Conservation (phyloP, 305 asterid genomes). For the Fraxinus velutina region DNA sequence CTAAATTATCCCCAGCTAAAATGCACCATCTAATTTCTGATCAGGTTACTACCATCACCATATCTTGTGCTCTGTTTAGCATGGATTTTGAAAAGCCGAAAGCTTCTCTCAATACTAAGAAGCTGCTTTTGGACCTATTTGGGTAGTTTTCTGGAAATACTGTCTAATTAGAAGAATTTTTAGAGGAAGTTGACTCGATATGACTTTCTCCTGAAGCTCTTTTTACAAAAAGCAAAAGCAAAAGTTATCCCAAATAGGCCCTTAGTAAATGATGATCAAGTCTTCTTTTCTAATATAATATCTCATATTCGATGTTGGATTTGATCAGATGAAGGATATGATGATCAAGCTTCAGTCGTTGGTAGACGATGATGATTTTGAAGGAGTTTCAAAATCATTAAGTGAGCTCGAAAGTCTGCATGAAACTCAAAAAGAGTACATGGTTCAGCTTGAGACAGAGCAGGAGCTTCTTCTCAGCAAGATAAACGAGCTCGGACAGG, state of each 20-base stretch:
- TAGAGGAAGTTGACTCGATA: not conserved
- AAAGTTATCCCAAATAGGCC: not conserved
- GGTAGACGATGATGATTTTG: conserved; percentile 54
- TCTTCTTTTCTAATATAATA: not conserved
- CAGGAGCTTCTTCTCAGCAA: conserved; percentile 68
- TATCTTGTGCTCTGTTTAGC: not conserved
- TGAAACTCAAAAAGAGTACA: conserved; percentile 63
- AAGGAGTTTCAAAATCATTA: conserved; percentile 55
- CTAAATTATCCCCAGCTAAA: conserved; percentile 56
- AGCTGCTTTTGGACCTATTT: not conserved
- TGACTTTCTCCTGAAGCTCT: not conserved
- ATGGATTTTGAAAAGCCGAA: not conserved
- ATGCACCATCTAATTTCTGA: conserved; percentile 54
- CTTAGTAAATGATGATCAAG: not conserved
- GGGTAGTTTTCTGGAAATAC: not conserved
- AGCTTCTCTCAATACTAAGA: not conserved
- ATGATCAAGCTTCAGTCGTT: conserved; percentile 71
- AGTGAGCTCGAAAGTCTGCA: conserved; percentile 75
- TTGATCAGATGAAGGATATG: conserved; percentile 67
- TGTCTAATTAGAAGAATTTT: not conserved
- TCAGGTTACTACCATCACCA: conserved; percentile 47
- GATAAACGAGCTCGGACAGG: conserved; percentile 88
- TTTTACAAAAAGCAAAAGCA: not conserved
- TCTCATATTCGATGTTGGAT: conserved; percentile 3
- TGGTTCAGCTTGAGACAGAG: conserved; percentile 75